Evolutionary conservation across 352 stramenopile genomes (phyloP), one percentile per base, ranked within the genome.

Genomic region (Peronospora belbahrii): DNA sequence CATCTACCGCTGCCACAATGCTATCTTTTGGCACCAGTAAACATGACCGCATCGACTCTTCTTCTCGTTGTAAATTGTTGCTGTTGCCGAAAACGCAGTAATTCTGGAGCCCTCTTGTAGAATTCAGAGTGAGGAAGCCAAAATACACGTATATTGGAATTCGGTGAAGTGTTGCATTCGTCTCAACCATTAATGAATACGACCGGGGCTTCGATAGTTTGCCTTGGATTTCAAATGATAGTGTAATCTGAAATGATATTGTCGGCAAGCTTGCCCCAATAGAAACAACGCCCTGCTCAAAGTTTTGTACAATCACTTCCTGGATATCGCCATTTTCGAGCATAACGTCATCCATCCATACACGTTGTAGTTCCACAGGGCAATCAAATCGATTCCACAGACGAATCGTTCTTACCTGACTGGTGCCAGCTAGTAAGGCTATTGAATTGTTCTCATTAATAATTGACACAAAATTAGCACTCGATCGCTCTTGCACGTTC

Each of bases 321-420:
- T 56, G 34, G 5, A 8, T 20, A 2, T 14, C 39, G n/a, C 52
- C 23, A 32, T 49, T 18, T 22, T 38, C 23, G 7, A 40, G 15
- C 7, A 31, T n/a, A 17, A 25, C 14, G 32, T 25, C 15, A n/a
- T 50, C 38, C 3, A 78, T 41, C 58, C 60, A 82, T 18, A 79
- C 62, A 25, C 49, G 55, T 37, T 82, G 57, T 9, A 81, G 32
- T 40, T 79, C 60, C 10, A 84, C 46, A 6, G 62, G 41, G 6
- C 41, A 31, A 32, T 79, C 58, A 38, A 82, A 83, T 22, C 41
- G 34, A 38, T 82, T 82, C 49, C 49, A 61, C 13, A 71, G 30
- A 5, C 35, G 40, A 48, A 71, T 27, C 18, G 33, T 50, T 31
- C 40, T 59, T 18, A 53, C 28, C 11, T 46, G 40, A 37, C 38